Percentiles rank a stretch among this genome's conserved stretches.
phyloP scores from a whole-genome alignment of 1,139 yeast species.

The Saccharomyces hybrid region DNA sequence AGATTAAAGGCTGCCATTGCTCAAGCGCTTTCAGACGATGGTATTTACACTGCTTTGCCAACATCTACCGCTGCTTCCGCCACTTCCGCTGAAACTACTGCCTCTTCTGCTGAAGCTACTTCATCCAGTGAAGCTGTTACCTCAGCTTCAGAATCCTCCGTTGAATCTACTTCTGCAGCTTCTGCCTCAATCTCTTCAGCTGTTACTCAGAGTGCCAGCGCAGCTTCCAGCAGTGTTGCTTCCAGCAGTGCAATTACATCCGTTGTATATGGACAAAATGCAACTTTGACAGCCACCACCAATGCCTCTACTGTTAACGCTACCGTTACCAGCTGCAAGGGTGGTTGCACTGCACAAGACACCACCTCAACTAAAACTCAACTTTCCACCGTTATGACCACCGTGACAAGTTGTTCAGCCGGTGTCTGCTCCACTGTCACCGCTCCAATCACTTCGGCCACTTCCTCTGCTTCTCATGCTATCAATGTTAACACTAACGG shows the following conservation, averaged over 20 bases:
- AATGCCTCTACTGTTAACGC: no score
- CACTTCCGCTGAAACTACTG: constrained; percentile 28
- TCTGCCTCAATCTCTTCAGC: no score
- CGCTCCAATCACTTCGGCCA: neutral
- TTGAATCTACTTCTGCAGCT: no score
- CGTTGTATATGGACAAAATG: no score
- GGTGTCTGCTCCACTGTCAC: neutral
- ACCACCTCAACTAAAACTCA: neutral
- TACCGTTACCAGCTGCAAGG: no score
- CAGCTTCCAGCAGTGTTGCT: no score
- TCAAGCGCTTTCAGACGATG: constrained; percentile 1
- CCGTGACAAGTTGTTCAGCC: neutral
- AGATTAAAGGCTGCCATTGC: constrained; percentile 7
- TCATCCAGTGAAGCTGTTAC: no score
- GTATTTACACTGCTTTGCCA: constrained; percentile 4
- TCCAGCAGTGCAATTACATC: no score
- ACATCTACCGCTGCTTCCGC: neutral
- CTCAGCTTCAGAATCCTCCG: no score
- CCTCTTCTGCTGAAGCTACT: constrained; percentile 23
- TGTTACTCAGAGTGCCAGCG: no score
- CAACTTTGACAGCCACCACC: no score
- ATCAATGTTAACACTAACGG: neutral
- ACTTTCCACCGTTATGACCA: neutral
- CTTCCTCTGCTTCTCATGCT: constrained; percentile 1
- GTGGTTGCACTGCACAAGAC: neutral